phyloP scores from a whole-genome alignment of 495 filamentous ascomycete species.

The Penicillium fimorum region DNA sequence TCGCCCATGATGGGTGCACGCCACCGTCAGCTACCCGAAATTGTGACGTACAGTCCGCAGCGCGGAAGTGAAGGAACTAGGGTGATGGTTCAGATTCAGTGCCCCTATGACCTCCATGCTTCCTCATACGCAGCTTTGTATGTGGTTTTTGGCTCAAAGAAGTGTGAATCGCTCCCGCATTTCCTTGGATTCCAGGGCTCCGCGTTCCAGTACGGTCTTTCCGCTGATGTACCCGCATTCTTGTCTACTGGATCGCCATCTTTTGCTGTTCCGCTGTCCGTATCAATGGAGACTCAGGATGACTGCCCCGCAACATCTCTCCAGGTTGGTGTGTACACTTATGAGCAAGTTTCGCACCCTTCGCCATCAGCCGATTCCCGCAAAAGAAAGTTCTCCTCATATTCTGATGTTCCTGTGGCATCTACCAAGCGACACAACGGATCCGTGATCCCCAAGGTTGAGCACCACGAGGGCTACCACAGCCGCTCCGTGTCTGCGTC shows the following conservation, averaged over 20 bases:
- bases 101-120: constrained; percentile 66
- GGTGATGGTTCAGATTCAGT: constrained; percentile 69
- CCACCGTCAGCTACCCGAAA: constrained; percentile 49
- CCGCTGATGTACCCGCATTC: constrained; percentile 70
- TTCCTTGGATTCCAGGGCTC: constrained; percentile 59
- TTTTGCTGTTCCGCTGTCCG: constrained; percentile 67
- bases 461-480: constrained; percentile 37
- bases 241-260: constrained; percentile 62
- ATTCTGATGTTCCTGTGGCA: constrained; percentile 40
- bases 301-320: constrained; percentile 60
- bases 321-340: constrained; percentile 77
- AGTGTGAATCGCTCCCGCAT: constrained; percentile 60
- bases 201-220: constrained; percentile 66
- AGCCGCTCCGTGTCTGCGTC: constrained; percentile 34
- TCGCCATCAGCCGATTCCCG: constrained; percentile 36
- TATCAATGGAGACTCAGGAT: constrained; percentile 66
- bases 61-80: constrained; percentile 66
- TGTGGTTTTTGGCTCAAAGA: constrained; percentile 72
- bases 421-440: constrained; percentile 47
- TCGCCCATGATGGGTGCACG: constrained; percentile 37
- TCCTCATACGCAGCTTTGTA: constrained; percentile 56
- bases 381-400: constrained; percentile 55
- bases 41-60: constrained; percentile 66
- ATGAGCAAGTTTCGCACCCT: constrained; percentile 49
- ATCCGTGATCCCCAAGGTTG: constrained; percentile 41